These are phyloP conservation scores for Trichophaea hybrida DNA, from an alignment of 2,329 filamentous ascomycete genomes.

Conservation along the genomic window DNA sequence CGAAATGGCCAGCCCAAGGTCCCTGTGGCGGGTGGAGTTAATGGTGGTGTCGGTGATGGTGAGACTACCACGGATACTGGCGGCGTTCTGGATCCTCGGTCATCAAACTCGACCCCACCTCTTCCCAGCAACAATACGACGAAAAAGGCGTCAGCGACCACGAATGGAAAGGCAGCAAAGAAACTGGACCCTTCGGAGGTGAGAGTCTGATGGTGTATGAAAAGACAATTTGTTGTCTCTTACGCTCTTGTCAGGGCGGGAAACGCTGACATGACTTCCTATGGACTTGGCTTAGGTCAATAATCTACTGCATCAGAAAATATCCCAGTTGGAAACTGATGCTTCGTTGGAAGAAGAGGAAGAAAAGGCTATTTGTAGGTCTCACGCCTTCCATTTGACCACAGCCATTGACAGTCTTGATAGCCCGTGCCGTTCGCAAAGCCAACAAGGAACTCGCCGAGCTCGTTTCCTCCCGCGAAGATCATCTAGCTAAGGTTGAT, in stretches of 20 bases:
- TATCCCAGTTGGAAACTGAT: constrained; percentile 89
- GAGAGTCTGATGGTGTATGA: constrained; percentile 14
- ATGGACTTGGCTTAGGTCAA: constrained; percentile 21
- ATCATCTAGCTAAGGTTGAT: constrained; percentile 81
- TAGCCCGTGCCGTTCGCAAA: constrained; percentile 51
- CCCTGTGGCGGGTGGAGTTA: not conserved
- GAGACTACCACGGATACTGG: constrained; percentile 27
- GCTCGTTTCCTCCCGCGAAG: constrained; percentile 75
- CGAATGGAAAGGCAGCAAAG: constrained; percentile 37
- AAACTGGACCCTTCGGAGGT: constrained; percentile 72
- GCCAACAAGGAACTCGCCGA: constrained; percentile 81
- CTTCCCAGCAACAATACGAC: constrained; percentile 28
- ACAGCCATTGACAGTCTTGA: not conserved
- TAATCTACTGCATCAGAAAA: constrained; percentile 80
- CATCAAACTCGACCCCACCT: constrained; percentile 29
- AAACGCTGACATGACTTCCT: constrained; percentile 8
- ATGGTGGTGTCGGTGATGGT: not conserved
- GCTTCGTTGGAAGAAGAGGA: constrained; percentile 88
- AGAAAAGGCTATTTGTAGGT: constrained; percentile 82
- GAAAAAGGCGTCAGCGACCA: constrained; percentile 2
- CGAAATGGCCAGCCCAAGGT: not conserved
- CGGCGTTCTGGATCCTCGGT: constrained; percentile 33
- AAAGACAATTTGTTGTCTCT: constrained; percentile 8
- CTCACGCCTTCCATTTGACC: not conserved
- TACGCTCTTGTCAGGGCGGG: not conserved